Base-by-base conservation (phyloP, 2,329 filamentous ascomycete genomes). In the Zasmidium citrigriseum region DNA sequence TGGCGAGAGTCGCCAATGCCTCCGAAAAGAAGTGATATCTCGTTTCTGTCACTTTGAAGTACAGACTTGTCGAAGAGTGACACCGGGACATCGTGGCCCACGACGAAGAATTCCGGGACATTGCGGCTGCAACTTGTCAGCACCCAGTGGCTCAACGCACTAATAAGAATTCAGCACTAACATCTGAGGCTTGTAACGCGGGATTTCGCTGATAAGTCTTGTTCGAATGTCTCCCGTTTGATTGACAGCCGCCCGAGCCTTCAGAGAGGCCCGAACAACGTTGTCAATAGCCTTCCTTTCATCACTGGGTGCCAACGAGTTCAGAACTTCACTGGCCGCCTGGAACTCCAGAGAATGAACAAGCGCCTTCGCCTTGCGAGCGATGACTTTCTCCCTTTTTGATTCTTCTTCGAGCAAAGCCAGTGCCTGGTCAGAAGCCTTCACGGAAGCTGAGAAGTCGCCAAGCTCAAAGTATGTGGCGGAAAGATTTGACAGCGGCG, bases 401-500 rank as follows among this genome's bases (percentile, higher is more conserved):
- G 52, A 38, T 5, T 51, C 53, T 22, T 58, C 48, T 23, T 51
- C 54, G 10, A 62, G 53, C 22, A 63, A 47, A 22, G 34, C 41
- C 5, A 63, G 53, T 11, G 64, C 59, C 2, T 25, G 44, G 18
- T 58, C 50, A 18, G 38, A 58, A 25, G 55, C 52, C 18, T 23
- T 41, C 9, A 58, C 44, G 12, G 47, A 41, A 4, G 53, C 24
- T 11, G 46, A 25, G 53, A 63, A 66, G n/a, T 62, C 48, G 22
- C 62, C 58, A 18, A 62, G 44, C 51, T 67, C 63, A 29, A 58
- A 65, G 41, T 55, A 54, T 10, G 52, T 61, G 2, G 57, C 55
- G 9, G 63, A 62, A 4, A 65, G 50, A 46, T 67, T 67, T 4
- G 59, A 58, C 38, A 59, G 50, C 4, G 63, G 63, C n/a, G 57